phyloP scores from a whole-genome alignment of 495 filamentous ascomycete species.

The Aspergillus taichungensis region DNA sequence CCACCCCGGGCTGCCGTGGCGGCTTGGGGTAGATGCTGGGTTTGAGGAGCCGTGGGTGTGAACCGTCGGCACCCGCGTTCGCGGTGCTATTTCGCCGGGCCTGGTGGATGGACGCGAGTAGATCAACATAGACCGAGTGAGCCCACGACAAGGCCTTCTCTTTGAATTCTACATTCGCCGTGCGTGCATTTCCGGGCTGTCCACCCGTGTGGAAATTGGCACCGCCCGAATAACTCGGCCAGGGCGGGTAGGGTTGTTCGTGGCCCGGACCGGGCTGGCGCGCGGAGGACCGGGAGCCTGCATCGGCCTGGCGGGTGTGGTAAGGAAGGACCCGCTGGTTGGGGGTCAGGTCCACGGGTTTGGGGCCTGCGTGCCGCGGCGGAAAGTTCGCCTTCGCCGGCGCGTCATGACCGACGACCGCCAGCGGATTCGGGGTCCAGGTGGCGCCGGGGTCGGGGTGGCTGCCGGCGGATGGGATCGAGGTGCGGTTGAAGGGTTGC shows the following conservation, averaged over 20 bases:
- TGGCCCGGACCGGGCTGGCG: constrained; percentile 7
- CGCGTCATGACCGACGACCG: constrained; percentile 17
- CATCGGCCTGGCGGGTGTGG: constrained; percentile 19
- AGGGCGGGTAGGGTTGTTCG: constrained; percentile 14
- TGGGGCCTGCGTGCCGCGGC: constrained; percentile 35
- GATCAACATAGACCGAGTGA: constrained; percentile 78
- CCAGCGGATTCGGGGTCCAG: constrained; percentile 26
- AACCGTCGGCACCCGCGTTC: constrained; percentile 22
- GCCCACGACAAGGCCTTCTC: constrained; percentile 80
- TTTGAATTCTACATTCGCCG: constrained; percentile 54
- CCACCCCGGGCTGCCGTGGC: constrained; percentile 43
- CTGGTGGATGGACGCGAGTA: constrained; percentile 67
- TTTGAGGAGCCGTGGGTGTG: constrained; percentile 35
- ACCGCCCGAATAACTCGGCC: constrained; percentile 16
- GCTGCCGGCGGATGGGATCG: constrained; percentile 14
- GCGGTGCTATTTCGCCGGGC: constrained; percentile 38
- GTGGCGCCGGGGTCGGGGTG: constrained; percentile 17
- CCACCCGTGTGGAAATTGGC: constrained; percentile 16
- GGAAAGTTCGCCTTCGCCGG: constrained; percentile 32
- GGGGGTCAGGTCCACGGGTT: constrained; percentile 8
- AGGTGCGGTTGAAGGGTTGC: constrained; percentile 18
- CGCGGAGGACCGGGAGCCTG: constrained; percentile 12
- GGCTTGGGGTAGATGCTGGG: constrained; percentile 57
- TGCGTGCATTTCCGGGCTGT: constrained; percentile 11
- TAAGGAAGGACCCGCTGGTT: constrained; percentile 24